phyloP scores from a whole-genome alignment of 208 protist species.

The Endotrypanum monterogeii region DNA sequence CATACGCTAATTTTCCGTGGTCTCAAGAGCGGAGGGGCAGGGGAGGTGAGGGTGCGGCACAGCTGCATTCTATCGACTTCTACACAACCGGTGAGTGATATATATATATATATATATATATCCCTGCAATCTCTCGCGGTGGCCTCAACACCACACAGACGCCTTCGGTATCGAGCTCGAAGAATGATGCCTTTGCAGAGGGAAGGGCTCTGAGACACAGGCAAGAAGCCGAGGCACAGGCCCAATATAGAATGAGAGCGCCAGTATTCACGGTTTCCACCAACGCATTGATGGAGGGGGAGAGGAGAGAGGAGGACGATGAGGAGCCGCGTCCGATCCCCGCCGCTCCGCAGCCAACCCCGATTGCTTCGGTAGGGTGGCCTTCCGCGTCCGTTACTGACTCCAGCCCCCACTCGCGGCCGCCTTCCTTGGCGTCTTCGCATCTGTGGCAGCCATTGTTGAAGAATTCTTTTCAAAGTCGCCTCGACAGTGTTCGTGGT shows the following conservation, averaged over 20 bases:
- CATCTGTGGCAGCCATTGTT: neutral
- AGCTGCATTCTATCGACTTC: conserved; percentile 17
- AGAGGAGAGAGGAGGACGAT: no score
- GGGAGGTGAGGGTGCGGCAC: neutral
- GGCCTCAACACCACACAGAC: conserved; percentile 16
- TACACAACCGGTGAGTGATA: conserved; percentile 18
- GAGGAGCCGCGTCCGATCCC: conserved; percentile 20
- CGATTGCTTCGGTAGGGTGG: neutral
- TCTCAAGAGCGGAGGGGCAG: neutral
- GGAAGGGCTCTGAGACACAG: neutral
- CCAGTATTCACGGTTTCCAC: neutral
- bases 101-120: neutral
- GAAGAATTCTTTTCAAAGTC: neutral
- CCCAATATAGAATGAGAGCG: neutral
- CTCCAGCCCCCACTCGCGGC: neutral
- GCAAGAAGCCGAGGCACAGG: neutral
- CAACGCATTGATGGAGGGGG: conserved; percentile 1
- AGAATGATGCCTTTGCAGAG: neutral
- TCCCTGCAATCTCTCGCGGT: conserved; percentile 26
- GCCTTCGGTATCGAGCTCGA: neutral
- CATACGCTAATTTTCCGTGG: neutral
- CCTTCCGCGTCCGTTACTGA: neutral
- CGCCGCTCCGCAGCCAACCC: conserved; percentile 16
- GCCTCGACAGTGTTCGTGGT: neutral
- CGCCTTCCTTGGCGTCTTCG: neutral